Percentiles rank a stretch among this genome's conserved stretches.
Evolutionary conservation across 2,329 filamentous ascomycete species (phyloP).

Genomic region (Bipolaris oryzae): DNA sequence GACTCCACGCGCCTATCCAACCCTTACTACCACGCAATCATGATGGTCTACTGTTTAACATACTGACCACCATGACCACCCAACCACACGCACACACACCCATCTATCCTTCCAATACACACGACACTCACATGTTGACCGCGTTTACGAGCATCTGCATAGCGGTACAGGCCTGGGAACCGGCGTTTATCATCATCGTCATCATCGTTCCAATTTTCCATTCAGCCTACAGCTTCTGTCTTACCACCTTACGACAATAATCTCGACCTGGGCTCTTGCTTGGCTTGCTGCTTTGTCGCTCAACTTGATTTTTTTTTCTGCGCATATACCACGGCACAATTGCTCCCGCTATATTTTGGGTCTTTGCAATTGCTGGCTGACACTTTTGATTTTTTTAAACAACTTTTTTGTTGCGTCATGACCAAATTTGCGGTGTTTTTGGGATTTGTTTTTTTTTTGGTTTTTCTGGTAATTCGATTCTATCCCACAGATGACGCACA

Average conservation of each 20-base stretch:
- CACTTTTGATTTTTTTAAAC: neutral
- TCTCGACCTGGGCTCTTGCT: conserved; percentile 3
- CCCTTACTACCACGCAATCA: conserved; percentile 41
- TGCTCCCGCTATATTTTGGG: neutral
- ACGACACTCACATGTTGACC: conserved; percentile 26
- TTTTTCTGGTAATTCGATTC: neutral
- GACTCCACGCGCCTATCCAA: conserved; percentile 38
- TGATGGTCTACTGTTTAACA: conserved; percentile 41
- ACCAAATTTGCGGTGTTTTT: neutral
- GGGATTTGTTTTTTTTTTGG: neutral
- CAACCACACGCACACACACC: neutral
- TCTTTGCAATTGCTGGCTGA: neutral
- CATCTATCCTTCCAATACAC: conserved; percentile 19
- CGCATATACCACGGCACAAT: conserved; percentile 16
- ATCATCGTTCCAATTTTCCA: conserved; percentile 13
- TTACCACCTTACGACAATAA: conserved; percentile 24
- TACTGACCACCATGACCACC: conserved; percentile 19
- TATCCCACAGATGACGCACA: neutral
- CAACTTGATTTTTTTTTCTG: conserved; percentile 6
- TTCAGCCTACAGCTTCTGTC: conserved; percentile 34
- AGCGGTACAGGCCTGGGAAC: conserved; percentile 35
- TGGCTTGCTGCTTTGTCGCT: conserved; percentile 10
- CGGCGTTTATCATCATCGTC: conserved; percentile 36
- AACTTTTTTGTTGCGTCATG: neutral
- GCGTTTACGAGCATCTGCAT: conserved; percentile 48